These are phyloP conservation scores for Phialophora macrospora DNA, from an alignment of 2,329 filamentous ascomycete species.

Conservation along the genomic window DNA sequence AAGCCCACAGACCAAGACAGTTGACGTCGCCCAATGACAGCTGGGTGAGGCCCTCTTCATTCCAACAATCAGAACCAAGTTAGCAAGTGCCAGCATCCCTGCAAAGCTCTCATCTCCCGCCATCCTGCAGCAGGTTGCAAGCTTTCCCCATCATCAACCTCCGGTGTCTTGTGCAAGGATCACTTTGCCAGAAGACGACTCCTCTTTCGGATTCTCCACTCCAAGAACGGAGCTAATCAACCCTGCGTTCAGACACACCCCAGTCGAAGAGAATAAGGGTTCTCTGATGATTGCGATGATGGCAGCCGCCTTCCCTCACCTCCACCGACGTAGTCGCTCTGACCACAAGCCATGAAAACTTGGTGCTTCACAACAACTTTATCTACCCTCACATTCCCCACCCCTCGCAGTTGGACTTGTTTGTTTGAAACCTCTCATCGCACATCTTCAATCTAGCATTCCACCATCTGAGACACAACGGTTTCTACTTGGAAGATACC, in stretches of 20 bases:
- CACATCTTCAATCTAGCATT: constrained; percentile 25
- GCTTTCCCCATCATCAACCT: constrained; percentile 29
- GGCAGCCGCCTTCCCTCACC: constrained; percentile 20
- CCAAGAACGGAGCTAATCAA: constrained; percentile 26
- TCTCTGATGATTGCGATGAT: constrained; percentile 28
- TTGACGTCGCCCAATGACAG: constrained; percentile 5
- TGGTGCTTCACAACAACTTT: constrained; percentile 30
- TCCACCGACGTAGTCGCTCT: constrained; percentile 33
- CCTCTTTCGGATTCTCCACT: constrained; percentile 23
- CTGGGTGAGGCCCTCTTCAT: not conserved
- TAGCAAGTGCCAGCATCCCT: constrained; percentile 4
- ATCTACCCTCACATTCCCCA: constrained; percentile 36
- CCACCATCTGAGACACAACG: constrained; percentile 22
- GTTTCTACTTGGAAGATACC: not conserved
- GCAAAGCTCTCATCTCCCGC: constrained; percentile 1
- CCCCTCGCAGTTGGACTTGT: constrained; percentile 20
- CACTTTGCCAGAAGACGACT: constrained; percentile 20
- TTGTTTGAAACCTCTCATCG: constrained; percentile 24
- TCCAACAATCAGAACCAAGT: constrained; percentile 3
- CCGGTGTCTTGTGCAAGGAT: constrained; percentile 25
- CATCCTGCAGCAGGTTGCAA: not conserved
- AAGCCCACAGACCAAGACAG: constrained; percentile 2
- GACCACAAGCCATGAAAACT: constrained; percentile 10
- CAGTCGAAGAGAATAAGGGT: constrained; percentile 11
- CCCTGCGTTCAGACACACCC: constrained; percentile 26